Evolutionary conservation across 768 basidiomycete species (phyloP), one percentile per base, ranked within the genome.

Genomic region (Sporobolomyces pararoseus): DNA sequence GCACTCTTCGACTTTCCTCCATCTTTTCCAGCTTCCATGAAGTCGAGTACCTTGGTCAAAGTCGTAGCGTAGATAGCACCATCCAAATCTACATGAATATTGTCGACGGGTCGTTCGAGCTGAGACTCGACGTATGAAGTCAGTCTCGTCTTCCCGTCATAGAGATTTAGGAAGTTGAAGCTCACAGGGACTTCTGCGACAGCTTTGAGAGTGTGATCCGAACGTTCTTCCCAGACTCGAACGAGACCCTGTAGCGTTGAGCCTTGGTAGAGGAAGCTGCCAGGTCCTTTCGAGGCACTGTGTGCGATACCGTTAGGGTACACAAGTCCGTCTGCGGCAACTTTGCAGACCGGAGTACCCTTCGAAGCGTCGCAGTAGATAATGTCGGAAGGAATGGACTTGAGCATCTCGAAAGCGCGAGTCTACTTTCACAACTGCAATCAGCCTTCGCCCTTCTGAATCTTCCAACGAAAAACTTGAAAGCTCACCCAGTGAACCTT

Each of bases 11-110:
- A 31, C 3, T 21, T 4, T 3, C 59, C 50, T 47, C 44, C 39
- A 21, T 53, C 49, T 23, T 64, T 53, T 6, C 42, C 46, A 0
- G 66, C 78, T 1, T 74, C 55, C 14, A 79, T 72, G 27, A 79
- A 79, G 31, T 71, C 63, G 0, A 84, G 61, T 2, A 75, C 65
- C 31, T 84, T 80, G 9, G 85, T 81, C 57, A 86, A 79, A 12
- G 80, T 84, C 67, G 87, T 86, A 29, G 82, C 84, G 85, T 86
- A 89, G 29, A 89, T 76, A 13, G 82, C 82, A 10, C 87, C 89
- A 44, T 86, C 80, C 27, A 81, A 78, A 72, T 88, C 88, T 12
- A 89, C 77, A 44, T 84, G 80, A 1, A 87, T 75, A 75, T 90
- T 89, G 76, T 90, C 89, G 71, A 87, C 47, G 4, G 72, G 77